Evolutionary conservation across 192 early-diverging fungal genomes (phyloP).

Genomic region (Coemansia sp.): DNA sequence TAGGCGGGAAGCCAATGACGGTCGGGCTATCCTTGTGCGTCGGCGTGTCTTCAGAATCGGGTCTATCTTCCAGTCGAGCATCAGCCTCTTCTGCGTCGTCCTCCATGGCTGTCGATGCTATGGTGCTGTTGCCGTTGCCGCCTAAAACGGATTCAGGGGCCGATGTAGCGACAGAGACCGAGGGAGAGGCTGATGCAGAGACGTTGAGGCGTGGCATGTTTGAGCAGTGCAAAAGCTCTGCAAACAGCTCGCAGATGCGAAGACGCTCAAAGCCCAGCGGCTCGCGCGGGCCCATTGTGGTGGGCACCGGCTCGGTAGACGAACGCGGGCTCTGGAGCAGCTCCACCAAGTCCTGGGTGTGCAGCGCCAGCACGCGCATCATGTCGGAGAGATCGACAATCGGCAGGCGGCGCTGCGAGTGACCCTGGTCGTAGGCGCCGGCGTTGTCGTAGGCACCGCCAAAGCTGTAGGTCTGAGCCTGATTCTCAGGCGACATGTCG

Average conservation of each 20-base stretch:
- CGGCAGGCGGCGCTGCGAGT: slow-evolving; percentile 20
- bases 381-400: slow-evolving; percentile 86
- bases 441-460: slow-evolving; percentile 3
- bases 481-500: slow-evolving; percentile 5
- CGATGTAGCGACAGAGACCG: neutral
- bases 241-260: slow-evolving; percentile 96
- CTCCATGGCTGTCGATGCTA: neutral
- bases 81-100: neutral
- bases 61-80: neutral
- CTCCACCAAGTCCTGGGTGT: slow-evolving; percentile 71
- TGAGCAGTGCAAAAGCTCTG: slow-evolving; percentile 92
- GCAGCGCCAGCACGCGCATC: slow-evolving; percentile 77
- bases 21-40: slow-evolving; percentile 19
- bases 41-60: slow-evolving; percentile 2
- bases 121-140: neutral
- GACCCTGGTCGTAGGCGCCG: slow-evolving; percentile 18
- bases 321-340: slow-evolving; percentile 67
- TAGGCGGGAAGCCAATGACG: slow-evolving; percentile 1
- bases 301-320: slow-evolving; percentile 60
- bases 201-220: slow-evolving; percentile 77
- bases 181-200: neutral
- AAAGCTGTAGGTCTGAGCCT: slow-evolving; percentile 4
- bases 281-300: slow-evolving; percentile 72
- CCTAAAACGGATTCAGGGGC: no score
- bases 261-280: slow-evolving; percentile 94